phyloP scores from a whole-genome alignment of 768 basidiomycete species.

The Leccinum fibrillosum region DNA sequence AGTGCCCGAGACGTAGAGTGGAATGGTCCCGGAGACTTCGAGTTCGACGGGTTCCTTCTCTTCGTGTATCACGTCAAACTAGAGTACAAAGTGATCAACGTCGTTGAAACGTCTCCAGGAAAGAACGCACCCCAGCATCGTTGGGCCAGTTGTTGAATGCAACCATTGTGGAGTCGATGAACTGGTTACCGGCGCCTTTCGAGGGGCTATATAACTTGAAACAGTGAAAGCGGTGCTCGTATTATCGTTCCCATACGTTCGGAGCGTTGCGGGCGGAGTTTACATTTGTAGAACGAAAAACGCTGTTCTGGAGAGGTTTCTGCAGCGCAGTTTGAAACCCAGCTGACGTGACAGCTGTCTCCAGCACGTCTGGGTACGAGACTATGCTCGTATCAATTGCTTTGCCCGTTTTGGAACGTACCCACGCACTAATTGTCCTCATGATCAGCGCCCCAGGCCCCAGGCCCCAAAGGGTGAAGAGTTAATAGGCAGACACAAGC shows the following conservation, averaged over 20 bases:
- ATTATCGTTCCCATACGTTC: no score
- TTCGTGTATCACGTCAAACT: slow-evolving; percentile 30
- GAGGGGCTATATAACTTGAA: background rate
- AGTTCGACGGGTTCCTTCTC: slow-evolving; percentile 28
- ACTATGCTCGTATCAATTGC: background rate
- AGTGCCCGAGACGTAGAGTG: slow-evolving; percentile 34
- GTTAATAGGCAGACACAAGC: no score
- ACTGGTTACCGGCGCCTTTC: background rate
- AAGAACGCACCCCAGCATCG: slow-evolving; percentile 22
- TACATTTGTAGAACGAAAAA: no score
- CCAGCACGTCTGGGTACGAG: no score
- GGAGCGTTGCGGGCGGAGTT: no score
- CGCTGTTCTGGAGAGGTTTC: no score
- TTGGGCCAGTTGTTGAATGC: slow-evolving; percentile 33
- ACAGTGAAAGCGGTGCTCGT: background rate
- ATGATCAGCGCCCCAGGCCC: no score
- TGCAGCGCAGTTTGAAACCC: no score
- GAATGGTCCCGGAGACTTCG: slow-evolving; percentile 29
- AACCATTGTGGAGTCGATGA: slow-evolving; percentile 7
- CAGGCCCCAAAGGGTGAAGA: no score
- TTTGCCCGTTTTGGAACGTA: no score
- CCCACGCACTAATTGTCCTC: no score
- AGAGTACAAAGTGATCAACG: background rate
- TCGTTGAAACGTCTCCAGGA: background rate
- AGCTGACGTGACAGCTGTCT: no score